A percentile compares a stretch with the other conserved stretches of the same genome.
These are phyloP conservation scores for Proteromonas lacertae DNA, from an alignment of 352 stramenopile genomes.

Conservation along the genomic window DNA sequence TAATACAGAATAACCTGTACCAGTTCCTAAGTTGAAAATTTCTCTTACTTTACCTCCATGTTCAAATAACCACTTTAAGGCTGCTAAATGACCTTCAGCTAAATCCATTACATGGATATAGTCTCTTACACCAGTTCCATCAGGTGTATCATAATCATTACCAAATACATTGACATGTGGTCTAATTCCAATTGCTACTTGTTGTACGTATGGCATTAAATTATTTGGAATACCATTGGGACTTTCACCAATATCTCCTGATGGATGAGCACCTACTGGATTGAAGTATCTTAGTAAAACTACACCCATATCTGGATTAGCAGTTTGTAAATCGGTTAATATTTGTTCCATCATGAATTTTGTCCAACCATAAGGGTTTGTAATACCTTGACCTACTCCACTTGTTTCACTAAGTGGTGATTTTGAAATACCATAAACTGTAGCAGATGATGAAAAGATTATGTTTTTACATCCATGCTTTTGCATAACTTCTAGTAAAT, in stretches of 20 bases:
- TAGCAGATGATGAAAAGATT: constrained; percentile 36
- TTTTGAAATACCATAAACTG: constrained; percentile 20
- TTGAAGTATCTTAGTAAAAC: constrained; percentile 59
- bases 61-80: constrained; percentile 20
- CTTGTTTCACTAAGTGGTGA: constrained; percentile 22
- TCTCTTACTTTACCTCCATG: not conserved
- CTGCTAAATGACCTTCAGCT: constrained; percentile 30
- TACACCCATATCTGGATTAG: constrained; percentile 20
- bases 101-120: constrained; percentile 66
- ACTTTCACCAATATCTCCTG: constrained; percentile 45
- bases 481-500: constrained; percentile 23
- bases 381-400: constrained; percentile 19
- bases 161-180: constrained; percentile 45
- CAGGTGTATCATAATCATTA: constrained; percentile 36
- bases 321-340: constrained; percentile 19
- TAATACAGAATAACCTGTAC: constrained; percentile 28
- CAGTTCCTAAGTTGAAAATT: constrained; percentile 39
- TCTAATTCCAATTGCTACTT: constrained; percentile 29
- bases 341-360: constrained; percentile 66
- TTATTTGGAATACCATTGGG: constrained; percentile 48
- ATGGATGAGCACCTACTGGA: constrained; percentile 37
- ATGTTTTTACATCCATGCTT: constrained; percentile 21
- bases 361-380: constrained; percentile 46
- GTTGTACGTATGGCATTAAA: constrained; percentile 42
- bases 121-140: constrained; percentile 47